A percentile compares a stretch with the other conserved stretches of the same genome.
Conservation (phyloP, 306 rosid genomes). For the Ormosia semicastrata region DNA sequence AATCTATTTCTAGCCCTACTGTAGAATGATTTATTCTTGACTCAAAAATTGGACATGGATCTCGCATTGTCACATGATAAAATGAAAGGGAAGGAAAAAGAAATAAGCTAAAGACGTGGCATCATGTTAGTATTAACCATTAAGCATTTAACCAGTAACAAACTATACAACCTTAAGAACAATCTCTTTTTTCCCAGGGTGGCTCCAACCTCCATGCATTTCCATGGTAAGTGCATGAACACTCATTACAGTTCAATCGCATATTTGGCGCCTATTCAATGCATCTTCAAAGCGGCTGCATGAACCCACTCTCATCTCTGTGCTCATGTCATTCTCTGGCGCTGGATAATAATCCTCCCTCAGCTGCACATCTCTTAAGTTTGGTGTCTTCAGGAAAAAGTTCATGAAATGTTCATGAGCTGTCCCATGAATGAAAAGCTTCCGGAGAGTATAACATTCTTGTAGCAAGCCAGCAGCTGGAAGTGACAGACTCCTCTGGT, state of each 20-base stretch:
- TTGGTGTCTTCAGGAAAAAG: slow-evolving; percentile 55
- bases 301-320: slow-evolving; percentile 87
- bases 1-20: background rate
- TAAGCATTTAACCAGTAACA: background rate
- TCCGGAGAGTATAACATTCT: slow-evolving; percentile 66
- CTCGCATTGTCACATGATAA: background rate
- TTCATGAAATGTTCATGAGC: slow-evolving; percentile 80
- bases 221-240: background rate
- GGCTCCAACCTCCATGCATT: background rate
- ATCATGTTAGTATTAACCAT: slow-evolving; percentile 13
- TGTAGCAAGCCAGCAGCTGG: slow-evolving; percentile 77
- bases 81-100: background rate
- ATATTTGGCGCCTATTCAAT: slow-evolving; percentile 56
- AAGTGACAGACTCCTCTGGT: slow-evolving; percentile 75
- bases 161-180: background rate
- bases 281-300: slow-evolving; percentile 93
- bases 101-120: background rate
- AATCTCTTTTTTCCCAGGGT: background rate
- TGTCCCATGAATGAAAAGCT: slow-evolving; percentile 87
- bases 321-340: slow-evolving; percentile 84
- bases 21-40: background rate
- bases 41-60: background rate
- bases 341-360: slow-evolving; percentile 88
- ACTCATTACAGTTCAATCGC: slow-evolving; percentile 41
- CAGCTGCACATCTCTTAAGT: slow-evolving; percentile 76